phyloP scores from a whole-genome alignment of 73 alveolate genomes.

The Tetrahymena thermophila region DNA sequence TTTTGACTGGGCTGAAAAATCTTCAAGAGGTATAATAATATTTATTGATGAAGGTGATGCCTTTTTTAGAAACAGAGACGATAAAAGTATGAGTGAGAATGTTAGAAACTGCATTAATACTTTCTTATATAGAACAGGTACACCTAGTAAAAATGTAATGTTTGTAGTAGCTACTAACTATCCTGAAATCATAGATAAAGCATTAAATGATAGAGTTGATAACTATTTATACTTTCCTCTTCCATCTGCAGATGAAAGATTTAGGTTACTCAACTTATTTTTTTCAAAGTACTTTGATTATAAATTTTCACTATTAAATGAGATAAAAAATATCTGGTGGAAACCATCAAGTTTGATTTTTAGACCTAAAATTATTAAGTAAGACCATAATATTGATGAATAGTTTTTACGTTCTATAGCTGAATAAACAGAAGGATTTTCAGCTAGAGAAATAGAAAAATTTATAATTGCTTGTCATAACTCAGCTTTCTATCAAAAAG shows the following conservation, averaged over 20 bases:
- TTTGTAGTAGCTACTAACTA: slow-evolving; percentile 64
- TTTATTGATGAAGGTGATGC: slow-evolving; percentile 89
- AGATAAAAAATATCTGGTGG: neutral
- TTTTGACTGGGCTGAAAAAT: slow-evolving; percentile 70
- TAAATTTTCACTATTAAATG: neutral
- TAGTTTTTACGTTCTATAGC: slow-evolving; percentile 46
- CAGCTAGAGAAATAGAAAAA: slow-evolving; percentile 72
- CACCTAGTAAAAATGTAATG: slow-evolving; percentile 52
- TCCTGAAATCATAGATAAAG: slow-evolving; percentile 75
- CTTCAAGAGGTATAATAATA: slow-evolving; percentile 58
- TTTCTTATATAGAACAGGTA: slow-evolving; percentile 67
- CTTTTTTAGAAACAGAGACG: slow-evolving; percentile 45
- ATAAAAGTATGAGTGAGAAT: slow-evolving; percentile 47
- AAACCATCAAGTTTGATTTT: slow-evolving; percentile 5
- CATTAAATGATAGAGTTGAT: slow-evolving; percentile 76
- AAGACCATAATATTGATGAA: slow-evolving; percentile 8
- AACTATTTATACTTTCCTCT: slow-evolving; percentile 63
- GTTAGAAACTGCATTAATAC: slow-evolving; percentile 66
- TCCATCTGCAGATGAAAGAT: slow-evolving; percentile 57
- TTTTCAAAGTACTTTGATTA: neutral
- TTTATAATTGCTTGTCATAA: slow-evolving; percentile 73
- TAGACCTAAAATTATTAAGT: neutral
- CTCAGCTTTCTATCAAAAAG: slow-evolving; percentile 55
- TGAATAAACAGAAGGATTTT: slow-evolving; percentile 61
- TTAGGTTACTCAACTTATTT: slow-evolving; percentile 13